Percentiles rank a stretch among this genome's conserved stretches.
Conservation (phyloP, 2,329 filamentous ascomycete species). For the Cercospora sojina region DNA sequence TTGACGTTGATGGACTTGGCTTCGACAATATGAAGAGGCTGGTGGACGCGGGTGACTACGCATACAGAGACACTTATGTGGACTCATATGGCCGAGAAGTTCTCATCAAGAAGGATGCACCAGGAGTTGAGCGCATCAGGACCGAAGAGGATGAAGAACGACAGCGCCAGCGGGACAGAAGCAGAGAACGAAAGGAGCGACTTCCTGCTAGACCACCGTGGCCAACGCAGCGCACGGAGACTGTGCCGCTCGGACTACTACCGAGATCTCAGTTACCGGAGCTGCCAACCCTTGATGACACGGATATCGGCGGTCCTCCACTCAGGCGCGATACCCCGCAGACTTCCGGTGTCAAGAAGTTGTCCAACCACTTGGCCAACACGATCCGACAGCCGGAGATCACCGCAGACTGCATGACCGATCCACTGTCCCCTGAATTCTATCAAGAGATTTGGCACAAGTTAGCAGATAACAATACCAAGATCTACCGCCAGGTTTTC, state of each 20-base stretch:
- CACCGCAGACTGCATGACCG: conserved; percentile 89
- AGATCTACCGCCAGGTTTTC: conserved; percentile 89
- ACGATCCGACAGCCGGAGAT: conserved; percentile 74
- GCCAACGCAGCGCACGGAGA: conserved; percentile 55
- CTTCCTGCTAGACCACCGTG: conserved; percentile 36
- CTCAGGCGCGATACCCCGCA: conserved; percentile 56
- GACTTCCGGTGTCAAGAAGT: conserved; percentile 23
- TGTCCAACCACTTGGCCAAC: conserved; percentile 52
- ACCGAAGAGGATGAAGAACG: conserved; percentile 36
- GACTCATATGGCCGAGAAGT: conserved; percentile 65
- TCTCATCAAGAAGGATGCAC: conserved; percentile 61
- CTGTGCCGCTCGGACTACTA: conserved; percentile 66
- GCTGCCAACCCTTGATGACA: conserved; percentile 70
- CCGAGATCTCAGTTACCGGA: conserved; percentile 68
- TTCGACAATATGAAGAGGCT: conserved; percentile 66
- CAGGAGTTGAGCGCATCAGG: conserved; percentile 61
- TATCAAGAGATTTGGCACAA: conserved; percentile 84
- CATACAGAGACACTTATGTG: conserved; percentile 52
- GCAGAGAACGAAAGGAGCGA: conserved; percentile 36
- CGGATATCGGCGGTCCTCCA: conserved; percentile 77
- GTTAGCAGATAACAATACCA: conserved; percentile 91
- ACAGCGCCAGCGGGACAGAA: conserved; percentile 37
- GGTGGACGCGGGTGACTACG: conserved; percentile 35
- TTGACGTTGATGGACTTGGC: conserved; percentile 77
- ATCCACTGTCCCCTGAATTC: conserved; percentile 79